Base-by-base conservation (phyloP, 2,329 filamentous ascomycete species). In the Parastagonospora avenae region DNA sequence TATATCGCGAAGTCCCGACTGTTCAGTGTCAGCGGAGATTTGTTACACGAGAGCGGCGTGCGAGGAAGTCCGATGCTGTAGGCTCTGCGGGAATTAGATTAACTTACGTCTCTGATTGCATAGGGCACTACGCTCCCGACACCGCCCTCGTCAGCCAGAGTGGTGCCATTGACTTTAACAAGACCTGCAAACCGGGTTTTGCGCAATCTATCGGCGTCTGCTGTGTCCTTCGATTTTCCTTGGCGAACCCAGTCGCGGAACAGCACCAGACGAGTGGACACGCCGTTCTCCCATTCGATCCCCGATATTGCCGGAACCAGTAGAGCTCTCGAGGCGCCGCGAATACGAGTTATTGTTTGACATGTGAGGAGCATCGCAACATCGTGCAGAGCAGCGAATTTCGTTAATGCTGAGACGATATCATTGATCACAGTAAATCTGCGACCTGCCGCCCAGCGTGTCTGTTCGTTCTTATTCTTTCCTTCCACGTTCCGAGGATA, bases 331-430 rank as follows among this genome's bases (percentile, higher is more conserved):
- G 77, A 80, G 57, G 82, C 86, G 4, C 80, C 79, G 55, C 88
- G 86, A 75, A 95, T 87, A 59, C 87, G 89, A n/a, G 91, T 95
- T 36, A 87, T 88, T 52, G 89, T 91, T 68, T 95, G 92, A 32
- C 87, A 91, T 42, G 92, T 80, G 15, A 94, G 71, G 2, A 96
- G 78, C 36, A 96, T 79, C 19, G 91, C 89, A 45, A 92, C 80
- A 63, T 90, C 83, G 57, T 85, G 83, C 28, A 87, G 83, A 9
- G 88, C 85, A 4, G 92, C 91, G 9, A 96, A 80, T 63, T 88
- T 92, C 54, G 88, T 84, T 3, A 87, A 74, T 32, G 77, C 76
- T 3, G 77, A 77, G 5, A 81, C 77, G 9, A 97, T 75, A 4
- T 87, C 84, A 50, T 83, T 86, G 52, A 91, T 84, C 27, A 96